These are phyloP conservation scores for Prunus fruticosa DNA, from an alignment of 306 rosid genomes.

Conservation along the genomic window DNA sequence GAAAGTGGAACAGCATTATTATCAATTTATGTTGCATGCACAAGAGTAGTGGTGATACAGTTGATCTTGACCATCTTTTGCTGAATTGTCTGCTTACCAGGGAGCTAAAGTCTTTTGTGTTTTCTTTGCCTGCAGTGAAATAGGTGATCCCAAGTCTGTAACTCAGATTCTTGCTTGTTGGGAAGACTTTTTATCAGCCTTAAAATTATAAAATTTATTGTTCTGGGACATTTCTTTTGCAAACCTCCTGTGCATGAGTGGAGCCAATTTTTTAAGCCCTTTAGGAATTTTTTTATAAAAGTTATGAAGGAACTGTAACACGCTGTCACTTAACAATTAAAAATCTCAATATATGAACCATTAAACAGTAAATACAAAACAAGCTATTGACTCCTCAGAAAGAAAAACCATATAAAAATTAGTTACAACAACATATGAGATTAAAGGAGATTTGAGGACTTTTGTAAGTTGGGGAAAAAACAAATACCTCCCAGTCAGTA, in stretches of 20 bases:
- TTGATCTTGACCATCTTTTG: not conserved
- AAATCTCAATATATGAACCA: not conserved
- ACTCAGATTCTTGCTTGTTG: not conserved
- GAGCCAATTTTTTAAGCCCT: not conserved
- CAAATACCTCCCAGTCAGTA: slow-evolving; percentile 89
- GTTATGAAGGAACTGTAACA: not conserved
- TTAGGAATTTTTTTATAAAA: not conserved
- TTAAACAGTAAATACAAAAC: not conserved
- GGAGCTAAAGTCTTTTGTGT: not conserved
- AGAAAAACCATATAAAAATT: not conserved
- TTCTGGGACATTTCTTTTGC: not conserved
- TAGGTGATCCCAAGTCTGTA: not conserved
- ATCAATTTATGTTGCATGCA: not conserved
- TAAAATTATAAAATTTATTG: not conserved
- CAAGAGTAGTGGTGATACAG: not conserved
- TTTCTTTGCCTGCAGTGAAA: slow-evolving; percentile 4
- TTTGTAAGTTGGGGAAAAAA: not conserved
- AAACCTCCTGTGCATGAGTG: not conserved
- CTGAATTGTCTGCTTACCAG: not conserved
- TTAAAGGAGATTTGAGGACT: slow-evolving; percentile 3
- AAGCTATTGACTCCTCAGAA: slow-evolving; percentile 1
- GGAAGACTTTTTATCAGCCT: not conserved
- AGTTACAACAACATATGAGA: slow-evolving; percentile 2
- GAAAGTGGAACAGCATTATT: not conserved
- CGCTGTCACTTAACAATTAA: not conserved